Base-by-base conservation (phyloP, 768 basidiomycete species). In the Auriculariales sp. region DNA sequence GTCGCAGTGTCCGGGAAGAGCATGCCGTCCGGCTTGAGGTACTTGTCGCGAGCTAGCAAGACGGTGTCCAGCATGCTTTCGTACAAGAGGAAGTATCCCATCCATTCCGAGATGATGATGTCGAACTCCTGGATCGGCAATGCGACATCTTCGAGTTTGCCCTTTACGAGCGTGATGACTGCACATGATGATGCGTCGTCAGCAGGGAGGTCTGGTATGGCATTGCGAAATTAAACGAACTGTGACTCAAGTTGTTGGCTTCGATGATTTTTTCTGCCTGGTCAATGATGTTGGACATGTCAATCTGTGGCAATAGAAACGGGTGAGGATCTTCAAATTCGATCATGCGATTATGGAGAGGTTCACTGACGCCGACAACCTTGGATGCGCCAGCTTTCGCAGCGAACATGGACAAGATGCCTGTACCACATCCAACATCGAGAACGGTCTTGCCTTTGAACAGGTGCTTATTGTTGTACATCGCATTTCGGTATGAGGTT, bases 221-320 rank as follows among this genome's bases (percentile, higher is more conserved):
- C 9, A 28, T 48, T 3, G 50, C 4, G 33, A 50, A 29, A 2
- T 45, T 44, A 34, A 17, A 71, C 89, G 56, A 54, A 97, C 93
- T 84, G 62, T 95, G 84, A 68, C 82, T 80, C 74, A 97, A 97
- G 46, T 93, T 93, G 57, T 99, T 99, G 14, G 88, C 86, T 58
- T 91, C 83, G 56, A 98, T 81, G 55, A 99, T 99, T 67, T 90
- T 94, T 71, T 83, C 79, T 2, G 95, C 95, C 70, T 98, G 94
- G 70, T 98, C 95, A 66, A 98, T 88, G 68, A 99, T 99, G 70
- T 99, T 99, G 51, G 92, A 95, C 95, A 99, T 99, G 70, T 99
- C 95, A 66, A 99, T 93, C 89, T 93, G 44, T 2, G 44, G 19
- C 45, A 42, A 39, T 19, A 39, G 30, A 46, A 22, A 42, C 9